Conservation (phyloP, 2,329 filamentous ascomycete species). For the Aspergillus fischeri region DNA sequence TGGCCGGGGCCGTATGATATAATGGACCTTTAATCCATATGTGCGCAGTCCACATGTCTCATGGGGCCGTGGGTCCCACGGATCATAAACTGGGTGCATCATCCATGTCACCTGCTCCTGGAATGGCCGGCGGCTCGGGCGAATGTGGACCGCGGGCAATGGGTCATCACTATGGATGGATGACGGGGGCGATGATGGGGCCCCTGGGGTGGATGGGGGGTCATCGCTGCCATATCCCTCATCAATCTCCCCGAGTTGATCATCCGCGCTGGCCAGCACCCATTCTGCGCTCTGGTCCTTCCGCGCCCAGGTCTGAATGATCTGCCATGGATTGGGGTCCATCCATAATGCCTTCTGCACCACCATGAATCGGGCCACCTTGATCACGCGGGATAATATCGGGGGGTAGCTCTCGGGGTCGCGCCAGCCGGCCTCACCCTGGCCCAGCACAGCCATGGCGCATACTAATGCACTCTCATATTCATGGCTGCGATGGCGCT, state of each 20-base stretch:
- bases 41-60: not conserved
- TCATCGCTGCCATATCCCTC: not conserved
- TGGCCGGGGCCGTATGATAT: slow-evolving; percentile 1
- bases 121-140: not conserved
- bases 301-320: too few relatives aligned
- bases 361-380: not conserved
- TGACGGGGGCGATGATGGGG: not conserved
- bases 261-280: not conserved
- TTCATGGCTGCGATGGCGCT: too few relatives aligned
- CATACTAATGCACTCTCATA: slow-evolving; percentile 1
- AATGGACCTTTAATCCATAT: slow-evolving; percentile 8
- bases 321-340: too few relatives aligned
- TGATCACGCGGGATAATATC: not conserved
- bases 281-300: not conserved
- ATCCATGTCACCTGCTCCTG: not conserved
- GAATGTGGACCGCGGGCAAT: not conserved
- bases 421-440: not conserved
- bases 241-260: not conserved
- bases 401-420: not conserved
- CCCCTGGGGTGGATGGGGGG: not conserved
- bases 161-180: not conserved
- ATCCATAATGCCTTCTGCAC: not conserved
- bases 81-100: slow-evolving; percentile 2
- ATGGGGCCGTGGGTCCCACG: too few relatives aligned
- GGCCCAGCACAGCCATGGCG: not conserved